Conservation (phyloP, 2,329 filamentous ascomycete species). For the Metarhizium rileyi region DNA sequence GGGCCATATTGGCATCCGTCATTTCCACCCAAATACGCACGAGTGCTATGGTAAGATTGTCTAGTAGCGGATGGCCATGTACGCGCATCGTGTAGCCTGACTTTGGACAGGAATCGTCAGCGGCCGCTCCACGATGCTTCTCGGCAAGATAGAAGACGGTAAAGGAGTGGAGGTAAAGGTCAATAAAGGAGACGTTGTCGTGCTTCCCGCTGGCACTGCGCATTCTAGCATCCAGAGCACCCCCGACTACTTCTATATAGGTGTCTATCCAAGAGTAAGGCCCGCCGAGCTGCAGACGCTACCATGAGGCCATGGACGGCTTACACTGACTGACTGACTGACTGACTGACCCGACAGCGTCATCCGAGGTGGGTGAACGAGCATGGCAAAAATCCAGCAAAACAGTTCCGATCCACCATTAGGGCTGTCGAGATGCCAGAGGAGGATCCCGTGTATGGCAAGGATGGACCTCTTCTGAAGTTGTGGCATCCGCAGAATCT, state of each 20-base stretch:
- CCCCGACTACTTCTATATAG: conserved; percentile 14
- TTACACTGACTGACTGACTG: no score
- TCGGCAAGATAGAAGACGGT: conserved; percentile 12
- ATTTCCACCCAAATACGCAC: conserved; percentile 16
- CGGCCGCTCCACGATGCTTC: conserved; percentile 12
- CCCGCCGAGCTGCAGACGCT: no score
- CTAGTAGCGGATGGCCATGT: not conserved
- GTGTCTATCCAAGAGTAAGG: conserved; percentile 12
- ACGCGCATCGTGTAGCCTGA: not conserved
- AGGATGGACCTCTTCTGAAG: conserved; percentile 7
- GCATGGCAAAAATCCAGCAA: conserved; percentile 8
- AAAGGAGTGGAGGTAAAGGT: conserved; percentile 10
- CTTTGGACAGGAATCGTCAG: conserved; percentile 12
- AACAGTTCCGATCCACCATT: conserved; percentile 8
- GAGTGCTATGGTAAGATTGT: conserved; percentile 14
- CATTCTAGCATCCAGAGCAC: conserved; percentile 12
- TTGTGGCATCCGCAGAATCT: conserved; percentile 8
- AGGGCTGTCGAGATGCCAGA: conserved; percentile 10
- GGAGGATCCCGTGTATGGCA: conserved; percentile 11
- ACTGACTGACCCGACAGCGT: conserved; percentile 2
- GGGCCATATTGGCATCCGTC: conserved; percentile 14
- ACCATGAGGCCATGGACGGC: not conserved
- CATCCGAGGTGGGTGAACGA: conserved; percentile 13
- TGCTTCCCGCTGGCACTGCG: conserved; percentile 13
- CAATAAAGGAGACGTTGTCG: conserved; percentile 12